Conservation (phyloP, 2,329 filamentous ascomycete species). For the Trichoderma simmonsii region DNA sequence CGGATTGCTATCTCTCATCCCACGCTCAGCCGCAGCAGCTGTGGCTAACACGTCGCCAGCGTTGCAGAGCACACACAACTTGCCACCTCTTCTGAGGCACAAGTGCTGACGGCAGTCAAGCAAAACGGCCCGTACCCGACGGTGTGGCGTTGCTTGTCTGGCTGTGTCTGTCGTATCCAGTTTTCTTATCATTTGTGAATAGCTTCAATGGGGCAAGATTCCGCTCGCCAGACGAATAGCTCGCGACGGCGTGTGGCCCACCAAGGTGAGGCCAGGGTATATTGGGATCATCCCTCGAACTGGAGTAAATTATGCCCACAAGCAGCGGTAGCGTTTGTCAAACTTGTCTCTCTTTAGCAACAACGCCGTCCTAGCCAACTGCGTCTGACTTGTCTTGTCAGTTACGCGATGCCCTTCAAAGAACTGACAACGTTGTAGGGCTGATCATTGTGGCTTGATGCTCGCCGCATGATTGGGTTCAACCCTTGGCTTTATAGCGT, state of each 20-base stretch:
- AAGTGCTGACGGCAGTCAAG: neutral
- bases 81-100: neutral
- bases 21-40: neutral
- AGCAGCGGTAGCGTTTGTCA: neutral
- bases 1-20: neutral
- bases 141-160: slow-evolving; percentile 1
- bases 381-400: neutral
- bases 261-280: neutral
- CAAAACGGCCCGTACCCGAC: slow-evolving; percentile 2
- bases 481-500: neutral
- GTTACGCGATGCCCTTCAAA: neutral
- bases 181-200: neutral
- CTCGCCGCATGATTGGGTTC: neutral
- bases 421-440: neutral
- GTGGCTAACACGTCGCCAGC: neutral
- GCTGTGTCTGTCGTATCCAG: neutral
- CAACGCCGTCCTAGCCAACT: neutral
- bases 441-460: slow-evolving; percentile 4
- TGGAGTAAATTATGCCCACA: neutral
- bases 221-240: neutral
- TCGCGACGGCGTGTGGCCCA: neutral
- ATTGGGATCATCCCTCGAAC: neutral
- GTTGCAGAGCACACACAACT: neutral
- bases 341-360: neutral
- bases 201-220: neutral